phyloP scores from a whole-genome alignment of 129 eudicot species.

The Pittosporum tobira region DNA sequence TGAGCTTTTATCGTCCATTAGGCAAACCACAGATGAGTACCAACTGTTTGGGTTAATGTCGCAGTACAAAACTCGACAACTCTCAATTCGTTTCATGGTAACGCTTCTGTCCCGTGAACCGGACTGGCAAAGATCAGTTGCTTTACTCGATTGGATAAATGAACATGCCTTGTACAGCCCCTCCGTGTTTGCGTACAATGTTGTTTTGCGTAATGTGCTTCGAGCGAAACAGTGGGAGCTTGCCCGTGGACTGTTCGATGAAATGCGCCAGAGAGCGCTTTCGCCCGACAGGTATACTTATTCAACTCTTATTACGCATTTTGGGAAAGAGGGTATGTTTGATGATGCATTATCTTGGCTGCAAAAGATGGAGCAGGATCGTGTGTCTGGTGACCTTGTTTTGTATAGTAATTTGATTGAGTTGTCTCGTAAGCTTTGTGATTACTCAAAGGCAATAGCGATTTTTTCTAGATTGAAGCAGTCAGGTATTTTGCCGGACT shows the following conservation, averaged over 20 bases:
- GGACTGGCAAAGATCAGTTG: conserved; percentile 86
- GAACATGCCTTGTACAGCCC: conserved; percentile 67
- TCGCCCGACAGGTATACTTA: conserved; percentile 82
- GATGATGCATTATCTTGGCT: conserved; percentile 88
- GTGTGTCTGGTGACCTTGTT: conserved; percentile 77
- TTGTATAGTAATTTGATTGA: conserved; percentile 86
- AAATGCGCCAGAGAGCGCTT: conserved; percentile 73
- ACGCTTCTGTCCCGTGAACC: conserved; percentile 60
- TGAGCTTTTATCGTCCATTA: conserved; percentile 41
- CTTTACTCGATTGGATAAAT: conserved; percentile 84
- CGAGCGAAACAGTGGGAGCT: conserved; percentile 76
- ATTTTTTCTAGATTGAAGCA: conserved; percentile 62
- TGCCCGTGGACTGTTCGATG: conserved; percentile 87
- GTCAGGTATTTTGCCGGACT: conserved; percentile 69
- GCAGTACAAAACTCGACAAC: conserved; percentile 48
- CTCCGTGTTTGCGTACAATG: conserved; percentile 84
- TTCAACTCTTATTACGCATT: conserved; percentile 70
- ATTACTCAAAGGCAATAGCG: conserved; percentile 79
- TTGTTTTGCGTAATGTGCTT: conserved; percentile 72
- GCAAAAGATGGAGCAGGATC: conserved; percentile 85
- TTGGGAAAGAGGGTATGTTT: conserved; percentile 85
- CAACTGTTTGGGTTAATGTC: conserved; percentile 67
- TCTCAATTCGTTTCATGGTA: conserved; percentile 72
- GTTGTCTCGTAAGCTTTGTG: conserved; percentile 70
- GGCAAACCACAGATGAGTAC: conserved; percentile 51